Evolutionary conservation across 768 basidiomycete genomes (phyloP).

Genomic region (Boletales sp.): DNA sequence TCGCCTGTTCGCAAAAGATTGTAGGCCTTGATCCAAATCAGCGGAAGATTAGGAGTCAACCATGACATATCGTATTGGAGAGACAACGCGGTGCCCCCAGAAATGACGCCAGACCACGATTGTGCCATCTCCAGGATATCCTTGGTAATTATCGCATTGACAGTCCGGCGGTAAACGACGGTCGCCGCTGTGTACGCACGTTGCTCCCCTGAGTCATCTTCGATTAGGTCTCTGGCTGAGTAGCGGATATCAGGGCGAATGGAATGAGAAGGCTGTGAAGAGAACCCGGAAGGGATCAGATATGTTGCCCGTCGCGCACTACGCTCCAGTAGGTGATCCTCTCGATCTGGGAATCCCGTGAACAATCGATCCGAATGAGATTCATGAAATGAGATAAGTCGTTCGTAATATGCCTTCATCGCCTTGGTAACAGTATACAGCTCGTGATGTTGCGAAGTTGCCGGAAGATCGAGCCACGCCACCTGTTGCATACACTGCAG

Average conservation of each 20-base stretch:
- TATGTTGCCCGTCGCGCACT: conserved; percentile 11
- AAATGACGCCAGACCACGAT: conserved; percentile 2
- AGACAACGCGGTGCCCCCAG: conserved; percentile 1
- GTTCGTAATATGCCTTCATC: conserved; percentile 28
- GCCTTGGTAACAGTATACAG: conserved; percentile 21
- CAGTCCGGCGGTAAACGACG: neutral
- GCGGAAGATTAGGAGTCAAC: conserved; percentile 18
- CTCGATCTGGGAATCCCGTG: conserved; percentile 2
- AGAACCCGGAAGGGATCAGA: conserved; percentile 12
- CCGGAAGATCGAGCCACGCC: conserved; percentile 20
- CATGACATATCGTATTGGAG: conserved; percentile 28
- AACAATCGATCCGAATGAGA: neutral
- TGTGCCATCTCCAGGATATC: conserved; percentile 5
- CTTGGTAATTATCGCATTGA: neutral
- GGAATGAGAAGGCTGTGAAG: neutral
- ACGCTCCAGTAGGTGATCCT: conserved; percentile 15
- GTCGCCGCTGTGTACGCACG: conserved; percentile 17
- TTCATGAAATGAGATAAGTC: conserved; percentile 11
- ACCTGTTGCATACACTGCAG: conserved; percentile 37
- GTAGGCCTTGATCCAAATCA: conserved; percentile 29
- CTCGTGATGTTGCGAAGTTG: conserved; percentile 30
- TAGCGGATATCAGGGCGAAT: conserved; percentile 8
- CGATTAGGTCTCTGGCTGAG: conserved; percentile 6
- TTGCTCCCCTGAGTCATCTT: conserved; percentile 4
- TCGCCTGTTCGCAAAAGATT: conserved; percentile 18